phyloP scores from a whole-genome alignment of 2,329 filamentous ascomycete species.

The Diplodia seriata region DNA sequence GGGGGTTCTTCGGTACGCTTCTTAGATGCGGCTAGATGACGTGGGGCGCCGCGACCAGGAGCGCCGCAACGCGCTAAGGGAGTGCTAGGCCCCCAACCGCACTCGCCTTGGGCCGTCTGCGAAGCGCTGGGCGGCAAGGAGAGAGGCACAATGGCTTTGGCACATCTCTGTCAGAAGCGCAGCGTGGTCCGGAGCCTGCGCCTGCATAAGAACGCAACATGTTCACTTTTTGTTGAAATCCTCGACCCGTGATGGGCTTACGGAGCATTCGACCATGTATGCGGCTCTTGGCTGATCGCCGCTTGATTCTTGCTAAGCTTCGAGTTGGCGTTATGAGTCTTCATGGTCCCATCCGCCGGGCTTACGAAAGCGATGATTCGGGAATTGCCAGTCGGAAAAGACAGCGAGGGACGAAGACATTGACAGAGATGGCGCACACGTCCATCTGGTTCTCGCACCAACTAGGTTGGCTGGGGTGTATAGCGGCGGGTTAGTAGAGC shows the following conservation, averaged over 20 bases:
- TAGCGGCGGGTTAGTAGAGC: not conserved
- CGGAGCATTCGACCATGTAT: not conserved
- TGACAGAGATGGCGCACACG: not conserved
- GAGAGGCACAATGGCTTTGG: not conserved
- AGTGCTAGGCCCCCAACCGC: not conserved
- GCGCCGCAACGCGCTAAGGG: not conserved
- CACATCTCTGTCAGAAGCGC: not conserved
- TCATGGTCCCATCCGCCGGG: not conserved
- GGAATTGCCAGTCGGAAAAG: no score
- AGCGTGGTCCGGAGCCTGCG: not conserved
- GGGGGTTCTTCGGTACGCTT: not conserved
- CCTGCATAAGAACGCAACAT: not conserved
- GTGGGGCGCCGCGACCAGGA: not conserved
- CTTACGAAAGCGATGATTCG: no score
- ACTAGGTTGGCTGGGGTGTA: not conserved
- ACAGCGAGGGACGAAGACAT: no score
- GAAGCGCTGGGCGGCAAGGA: not conserved
- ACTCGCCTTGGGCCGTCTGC: not conserved
- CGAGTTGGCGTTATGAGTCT: not conserved
- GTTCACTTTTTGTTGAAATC: not conserved
- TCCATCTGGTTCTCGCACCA: no score
- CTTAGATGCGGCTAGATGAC: not conserved
- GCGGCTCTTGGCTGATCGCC: not conserved
- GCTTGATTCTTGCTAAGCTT: not conserved
- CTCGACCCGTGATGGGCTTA: not conserved